Base-by-base conservation (phyloP, 306 rosid genomes). In the Urtica urens region DNA sequence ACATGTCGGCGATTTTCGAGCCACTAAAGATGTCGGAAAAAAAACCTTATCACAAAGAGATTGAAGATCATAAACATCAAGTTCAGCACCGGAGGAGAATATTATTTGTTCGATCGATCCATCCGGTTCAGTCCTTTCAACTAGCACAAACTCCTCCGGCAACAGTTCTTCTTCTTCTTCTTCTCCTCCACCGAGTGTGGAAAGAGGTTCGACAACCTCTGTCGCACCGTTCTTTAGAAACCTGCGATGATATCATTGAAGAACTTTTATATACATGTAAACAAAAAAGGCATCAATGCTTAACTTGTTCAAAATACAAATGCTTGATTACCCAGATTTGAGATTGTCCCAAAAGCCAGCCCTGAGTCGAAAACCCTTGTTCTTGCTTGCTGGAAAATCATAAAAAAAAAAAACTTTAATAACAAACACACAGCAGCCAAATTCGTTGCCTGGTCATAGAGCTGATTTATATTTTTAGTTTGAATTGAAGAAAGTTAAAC, bases 321-420 rank as follows among this genome's bases (percentile, higher is more conserved):
- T 10, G n/a, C 54, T 12, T n/a, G 41, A 31, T 42, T 81, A 90
- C 99, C 99, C 95, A 56, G 99, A 79, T 71, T 73, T 90, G 60
- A 90, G 79, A 44, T 87, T 79, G 23, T 90, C 95, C 99, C 99
- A 90, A 34, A 85, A 85, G 60, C 87, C 73, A 70, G 94, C 80
- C 53, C 63, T 79, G 64, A 79, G 76, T 60, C 58, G 76, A 65
- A 66, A 79, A 64, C 57, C 39, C 55, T 50, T 79, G 4, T 67
- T 79, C 70, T 51, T 77, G 23, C 73, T 65, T 7, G 49, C 99
- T 82, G 81, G 57, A 61, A 63, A 37, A 31, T 45, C 45, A 38
- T 1, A 16, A 10, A 43, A 5, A 29, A 44, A 60, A 38, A 29
- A 9, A 2, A 23, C n/a, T n/a, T n/a, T n/a, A n/a, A n/a, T n/a